A percentile compares a stretch with the other conserved stretches of the same genome.
These are phyloP conservation scores for Rhytidhysteron rufulum DNA, from an alignment of 2,329 filamentous ascomycete species.

Conservation along the genomic window DNA sequence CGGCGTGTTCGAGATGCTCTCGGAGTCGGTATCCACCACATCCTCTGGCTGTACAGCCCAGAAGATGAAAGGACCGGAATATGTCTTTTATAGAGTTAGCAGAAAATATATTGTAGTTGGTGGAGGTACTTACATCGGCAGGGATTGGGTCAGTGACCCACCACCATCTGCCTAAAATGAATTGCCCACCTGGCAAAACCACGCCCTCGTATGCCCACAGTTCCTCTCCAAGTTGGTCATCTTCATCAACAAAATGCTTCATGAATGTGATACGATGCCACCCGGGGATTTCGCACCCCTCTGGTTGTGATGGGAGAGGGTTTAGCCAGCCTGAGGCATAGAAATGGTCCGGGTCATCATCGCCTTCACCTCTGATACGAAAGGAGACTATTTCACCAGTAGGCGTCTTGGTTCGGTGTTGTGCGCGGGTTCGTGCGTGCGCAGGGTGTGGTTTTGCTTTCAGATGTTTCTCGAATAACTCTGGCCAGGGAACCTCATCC, in stretches of 20 bases:
- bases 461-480: conserved; percentile 39
- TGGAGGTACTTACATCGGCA: conserved; percentile 10
- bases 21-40: neutral
- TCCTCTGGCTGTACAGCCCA: conserved; percentile 32
- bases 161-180: conserved; percentile 49
- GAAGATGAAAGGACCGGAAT: conserved; percentile 40
- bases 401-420: conserved; percentile 12
- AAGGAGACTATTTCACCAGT: conserved; percentile 7
- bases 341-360: conserved; percentile 33
- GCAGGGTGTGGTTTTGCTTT: conserved; percentile 19
- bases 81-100: conserved; percentile 9
- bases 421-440: conserved; percentile 26
- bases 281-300: conserved; percentile 40
- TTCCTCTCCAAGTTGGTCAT: conserved; percentile 26
- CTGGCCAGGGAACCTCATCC: conserved; percentile 29
- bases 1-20: no score
- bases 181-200: conserved; percentile 44
- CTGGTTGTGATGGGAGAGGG: conserved; percentile 44
- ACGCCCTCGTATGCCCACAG: conserved; percentile 50
- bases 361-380: conserved; percentile 37
- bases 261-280: conserved; percentile 55
- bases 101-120: neutral
- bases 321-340: conserved; percentile 47
- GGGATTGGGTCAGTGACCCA: conserved; percentile 22
- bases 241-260: conserved; percentile 43